phyloP scores from a whole-genome alignment of 176 grass and related monocot species.

The Lolium perenne region DNA sequence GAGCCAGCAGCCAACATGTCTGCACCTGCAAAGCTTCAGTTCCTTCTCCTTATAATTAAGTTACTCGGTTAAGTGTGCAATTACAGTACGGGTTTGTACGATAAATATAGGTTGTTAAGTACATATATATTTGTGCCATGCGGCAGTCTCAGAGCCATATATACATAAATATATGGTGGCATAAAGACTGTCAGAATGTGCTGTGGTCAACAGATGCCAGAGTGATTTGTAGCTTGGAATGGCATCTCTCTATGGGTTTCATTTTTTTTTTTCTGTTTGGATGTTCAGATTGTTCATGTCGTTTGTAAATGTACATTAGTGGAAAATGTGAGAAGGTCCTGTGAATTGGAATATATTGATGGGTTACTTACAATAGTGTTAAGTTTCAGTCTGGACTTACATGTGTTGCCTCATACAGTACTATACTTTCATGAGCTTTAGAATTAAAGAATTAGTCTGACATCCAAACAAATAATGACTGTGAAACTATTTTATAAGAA shows the following conservation, averaged over 20 bases:
- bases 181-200: conserved; percentile 35
- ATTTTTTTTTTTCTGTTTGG: not conserved
- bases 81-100: conserved; percentile 32
- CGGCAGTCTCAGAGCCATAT: conserved; percentile 43
- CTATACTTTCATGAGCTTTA: not conserved
- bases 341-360: conserved; percentile 27
- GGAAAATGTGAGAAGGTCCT: not conserved
- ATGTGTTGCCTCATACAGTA: not conserved
- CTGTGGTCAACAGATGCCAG: conserved; percentile 47
- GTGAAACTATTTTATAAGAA: not conserved
- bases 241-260: conserved; percentile 28
- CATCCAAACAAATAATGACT: not conserved
- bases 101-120: conserved; percentile 40
- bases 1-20: not conserved
- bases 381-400: not conserved
- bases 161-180: conserved; percentile 29
- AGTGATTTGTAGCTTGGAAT: conserved; percentile 46
- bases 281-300: conserved; percentile 34
- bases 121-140: conserved; percentile 27
- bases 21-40: conserved; percentile 8
- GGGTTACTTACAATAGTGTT: not conserved
- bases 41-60: not conserved
- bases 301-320: conserved; percentile 47
- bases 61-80: not conserved
- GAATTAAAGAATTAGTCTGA: not conserved